Base-by-base conservation (phyloP, 305 asterid genomes). In the Solanum hybrid region DNA sequence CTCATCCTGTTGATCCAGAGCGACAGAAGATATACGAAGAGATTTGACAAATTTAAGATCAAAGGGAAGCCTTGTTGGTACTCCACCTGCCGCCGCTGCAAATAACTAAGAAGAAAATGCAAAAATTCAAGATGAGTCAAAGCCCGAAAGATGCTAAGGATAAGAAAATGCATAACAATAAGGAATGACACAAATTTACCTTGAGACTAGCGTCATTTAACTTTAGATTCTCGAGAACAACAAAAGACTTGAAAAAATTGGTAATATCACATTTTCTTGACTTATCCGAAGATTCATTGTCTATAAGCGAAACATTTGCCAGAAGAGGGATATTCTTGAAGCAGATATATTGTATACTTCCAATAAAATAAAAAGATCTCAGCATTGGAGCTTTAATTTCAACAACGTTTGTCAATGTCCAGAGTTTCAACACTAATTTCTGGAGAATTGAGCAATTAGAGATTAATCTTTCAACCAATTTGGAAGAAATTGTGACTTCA, bases 361-460 rank as follows among this genome's bases (percentile, higher is more conserved):
- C 73, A 0, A 0, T 8, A 10, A 89, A n/a, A 4, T 8, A 1
- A 57, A 91, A 15, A 37, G 12, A 31, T 76, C 20, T 91, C 32
- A 89, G 89, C 31, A 34, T 88, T 75, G 89, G 84, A 73, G 91
- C 90, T 34, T 36, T 14, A 38, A 87, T 31, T 41, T 75, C 79
- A 51, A 6, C 3, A 51, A 51, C 8, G 1, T 2, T 51, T 51
- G n/a, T 51, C 68, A 51, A 5, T 15, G 3, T 51, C n/a, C 4
- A 33, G n/a, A 15, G 68, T 51, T 15, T 6, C 68, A 51, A 51
- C 3, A 51, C 8, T 0, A 51, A 51, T 15, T 6, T 2, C 68
- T 51, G 68, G 10, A 51, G 68, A 51, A 45, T 0, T 17, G n/a
- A 15, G 68, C 68, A 51, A 14, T 51, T 51, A 51, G 9, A 51